Evolutionary conservation across 1,284 basidiomycete species (phyloP), one percentile per base, ranked within the genome.

Genomic region (Acaromyces ingoldii): DNA sequence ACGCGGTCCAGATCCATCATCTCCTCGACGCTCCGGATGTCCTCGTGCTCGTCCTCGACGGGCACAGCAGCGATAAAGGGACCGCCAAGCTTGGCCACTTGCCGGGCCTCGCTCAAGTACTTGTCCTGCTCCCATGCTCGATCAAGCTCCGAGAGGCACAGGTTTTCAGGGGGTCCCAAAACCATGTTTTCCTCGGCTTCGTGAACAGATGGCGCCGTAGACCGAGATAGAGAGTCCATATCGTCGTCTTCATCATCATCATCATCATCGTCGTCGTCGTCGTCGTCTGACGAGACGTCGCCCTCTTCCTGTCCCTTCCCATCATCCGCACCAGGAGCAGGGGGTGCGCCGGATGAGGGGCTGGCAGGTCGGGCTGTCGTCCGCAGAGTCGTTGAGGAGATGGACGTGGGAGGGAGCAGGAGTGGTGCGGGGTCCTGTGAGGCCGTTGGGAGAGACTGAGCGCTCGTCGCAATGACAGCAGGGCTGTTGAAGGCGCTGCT

Each of bases 71-170:
- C n/a, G n/a, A n/a, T n/a, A n/a, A n/a, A n/a, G n/a, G n/a, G n/a
- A n/a, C n/a, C n/a, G n/a, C n/a, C n/a, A n/a, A n/a, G n/a, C n/a
- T 37, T 37, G 7, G 36, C 36, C 36, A 37, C 17, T 3, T 37
- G 17, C 24, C 36, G 3, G 24, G 36, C 36, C 24, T 22, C 17
- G 24, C 17, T 17, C 24, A 45, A 31, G 15, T 28, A 45, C 34
- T 45, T 31, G 15, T 31, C 25, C 24, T 45, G 42, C 42, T 49
- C 48, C 48, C 48, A 49, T 2, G 33, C 48, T 17, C 36, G 21
- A 19, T 49, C 48, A 19, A 49, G 29, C n/a, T 49, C 48, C 3
- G 48, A 49, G n/a, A 49, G 36, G 30, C 48, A 39, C 31, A 49
- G 19, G 24, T 25, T 17, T n/a, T 49, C 48, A 3, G 48, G 48